Percentiles rank a stretch among this genome's conserved stretches.
Conservation (phyloP, 768 basidiomycete species). For the Pulveroboletus ravenelii region DNA sequence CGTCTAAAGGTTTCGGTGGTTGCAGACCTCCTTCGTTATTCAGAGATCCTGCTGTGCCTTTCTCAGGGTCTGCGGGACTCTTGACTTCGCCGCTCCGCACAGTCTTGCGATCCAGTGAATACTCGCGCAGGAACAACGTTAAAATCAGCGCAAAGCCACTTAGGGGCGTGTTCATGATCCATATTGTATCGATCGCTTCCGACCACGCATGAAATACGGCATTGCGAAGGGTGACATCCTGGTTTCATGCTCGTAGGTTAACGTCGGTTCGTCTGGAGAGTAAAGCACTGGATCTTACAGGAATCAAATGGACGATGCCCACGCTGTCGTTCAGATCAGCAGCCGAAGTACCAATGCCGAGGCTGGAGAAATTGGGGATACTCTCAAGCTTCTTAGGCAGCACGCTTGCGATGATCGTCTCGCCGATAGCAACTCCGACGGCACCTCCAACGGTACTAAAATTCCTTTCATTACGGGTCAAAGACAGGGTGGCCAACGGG, state of each 20-base stretch:
- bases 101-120: slow-evolving; percentile 52
- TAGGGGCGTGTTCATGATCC: slow-evolving; percentile 60
- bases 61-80: slow-evolving; percentile 30
- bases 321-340: slow-evolving; percentile 45
- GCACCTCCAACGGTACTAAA: slow-evolving; percentile 68
- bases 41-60: slow-evolving; percentile 2
- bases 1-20: not conserved
- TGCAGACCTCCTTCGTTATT: not conserved
- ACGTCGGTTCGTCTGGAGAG: not conserved
- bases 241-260: not conserved
- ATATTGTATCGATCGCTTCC: slow-evolving; percentile 58
- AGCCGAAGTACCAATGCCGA: slow-evolving; percentile 35
- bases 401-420: slow-evolving; percentile 63
- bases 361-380: slow-evolving; percentile 30
- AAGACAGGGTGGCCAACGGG: not conserved
- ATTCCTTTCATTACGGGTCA: not conserved
- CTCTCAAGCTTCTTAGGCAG: slow-evolving; percentile 30
- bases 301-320: slow-evolving; percentile 33
- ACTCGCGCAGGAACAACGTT: slow-evolving; percentile 52
- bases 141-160: slow-evolving; percentile 48
- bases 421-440: slow-evolving; percentile 67
- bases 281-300: slow-evolving; percentile 5
- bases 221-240: slow-evolving; percentile 48
- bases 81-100: slow-evolving; percentile 34
- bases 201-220: slow-evolving; percentile 61